Conservation (phyloP, 768 basidiomycete genomes). For the Calocybe cyanea region DNA sequence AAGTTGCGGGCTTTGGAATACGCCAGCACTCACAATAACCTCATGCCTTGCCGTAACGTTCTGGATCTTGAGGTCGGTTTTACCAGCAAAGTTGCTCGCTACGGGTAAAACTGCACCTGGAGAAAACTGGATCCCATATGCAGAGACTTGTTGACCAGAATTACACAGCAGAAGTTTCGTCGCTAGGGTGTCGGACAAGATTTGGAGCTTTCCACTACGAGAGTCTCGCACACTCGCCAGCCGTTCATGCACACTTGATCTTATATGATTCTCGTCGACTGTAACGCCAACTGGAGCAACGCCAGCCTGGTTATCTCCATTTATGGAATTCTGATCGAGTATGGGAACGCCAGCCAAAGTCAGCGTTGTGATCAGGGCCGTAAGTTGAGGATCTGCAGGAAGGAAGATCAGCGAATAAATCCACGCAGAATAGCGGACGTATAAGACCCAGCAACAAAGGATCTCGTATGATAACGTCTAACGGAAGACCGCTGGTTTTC, state of each 20-base stretch:
- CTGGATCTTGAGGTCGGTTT: slow-evolving; percentile 10
- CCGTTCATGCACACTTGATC: slow-evolving; percentile 24
- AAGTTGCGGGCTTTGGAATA: slow-evolving; percentile 26
- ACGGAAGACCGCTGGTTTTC: slow-evolving; percentile 20
- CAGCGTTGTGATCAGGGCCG: slow-evolving; percentile 18
- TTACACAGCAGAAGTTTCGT: slow-evolving; percentile 22
- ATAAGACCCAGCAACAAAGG: slow-evolving; percentile 20
- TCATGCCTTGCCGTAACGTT: slow-evolving; percentile 22
- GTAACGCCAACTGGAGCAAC: slow-evolving; percentile 18
- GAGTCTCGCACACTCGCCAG: slow-evolving; percentile 15
- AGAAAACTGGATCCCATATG: slow-evolving; percentile 24
- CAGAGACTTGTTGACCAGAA: slow-evolving; percentile 8
- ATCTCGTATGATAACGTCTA: slow-evolving; percentile 17
- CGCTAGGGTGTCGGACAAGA: slow-evolving; percentile 23
- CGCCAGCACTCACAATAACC: slow-evolving; percentile 26
- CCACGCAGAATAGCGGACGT: not conserved
- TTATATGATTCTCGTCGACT: slow-evolving; percentile 20
- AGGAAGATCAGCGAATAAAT: not conserved
- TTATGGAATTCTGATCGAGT: slow-evolving; percentile 21
- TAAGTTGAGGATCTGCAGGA: slow-evolving; percentile 20
- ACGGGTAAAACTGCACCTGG: slow-evolving; percentile 22
- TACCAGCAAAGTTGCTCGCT: slow-evolving; percentile 24
- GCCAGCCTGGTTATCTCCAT: slow-evolving; percentile 19
- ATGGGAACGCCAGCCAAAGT: slow-evolving; percentile 13
- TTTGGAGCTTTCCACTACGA: slow-evolving; percentile 13